Base-by-base conservation (phyloP, 2,329 filamentous ascomycete species). In the Incumbomyces delicatus region DNA sequence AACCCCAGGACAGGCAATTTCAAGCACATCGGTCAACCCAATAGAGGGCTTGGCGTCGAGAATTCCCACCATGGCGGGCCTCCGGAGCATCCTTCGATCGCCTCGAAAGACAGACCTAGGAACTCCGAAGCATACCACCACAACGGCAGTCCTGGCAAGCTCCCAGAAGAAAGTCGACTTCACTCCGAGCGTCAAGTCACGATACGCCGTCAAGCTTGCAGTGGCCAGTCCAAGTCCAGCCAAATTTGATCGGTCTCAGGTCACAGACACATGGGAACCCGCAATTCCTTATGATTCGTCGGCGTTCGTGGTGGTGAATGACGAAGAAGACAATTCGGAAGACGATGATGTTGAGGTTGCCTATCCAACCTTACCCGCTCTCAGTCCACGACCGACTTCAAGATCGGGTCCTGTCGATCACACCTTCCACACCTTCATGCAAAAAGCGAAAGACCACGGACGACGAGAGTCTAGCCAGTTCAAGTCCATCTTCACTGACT, bases 151-250 rank as follows among this genome's bases (percentile, higher is more conserved):
- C 5, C 33, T 39, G 14, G 43, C 36, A 12, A 54, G 50, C 13
- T 80, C 81, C 29, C 75, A 80, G 18, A 85, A 80, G 63, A 94
- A 94, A 68, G 86, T 94, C 31, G 81, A 85, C 42, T 95, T 94
- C 58, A 87, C 84, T 0, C 82, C 81, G 0, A 80, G 79, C 50
- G 81, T 81, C 31, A 76, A 85, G 52, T 62, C 64, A 44, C 61
- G 60, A 27, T 58, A 66, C 46, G 61, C 62, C 12, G 55, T 62
- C n/a, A 52, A 60, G 31, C 52, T 64, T 13, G 55, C 59, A 3
- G 53, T 49, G 16, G 50, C 41, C 27, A 69, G 67, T 27, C 67
- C 67, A 5, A 67, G 66, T 10, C 67, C 66, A 2, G 67, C 63
- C 18, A 70, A 67, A 49, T 56, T 64, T 17, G 61, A 61, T 41